phyloP scores from a whole-genome alignment of 2,329 filamentous ascomycete genomes.

The Calcarisporium arbuscula region DNA sequence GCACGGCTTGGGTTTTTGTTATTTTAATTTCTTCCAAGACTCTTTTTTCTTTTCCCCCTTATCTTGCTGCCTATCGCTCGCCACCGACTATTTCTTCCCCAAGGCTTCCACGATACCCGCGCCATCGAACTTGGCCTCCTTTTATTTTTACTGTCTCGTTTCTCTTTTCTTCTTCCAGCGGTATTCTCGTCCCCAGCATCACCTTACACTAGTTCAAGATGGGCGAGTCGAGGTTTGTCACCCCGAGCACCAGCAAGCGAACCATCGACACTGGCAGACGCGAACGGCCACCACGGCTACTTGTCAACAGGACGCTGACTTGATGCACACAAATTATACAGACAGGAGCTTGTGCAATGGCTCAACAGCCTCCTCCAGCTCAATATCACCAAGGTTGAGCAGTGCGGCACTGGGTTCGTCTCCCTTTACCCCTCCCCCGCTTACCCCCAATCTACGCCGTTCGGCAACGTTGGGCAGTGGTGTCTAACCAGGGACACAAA shows the following conservation, averaged over 20 bases:
- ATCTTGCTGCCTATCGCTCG: not conserved
- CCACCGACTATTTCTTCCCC: not conserved
- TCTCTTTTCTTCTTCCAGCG: not conserved
- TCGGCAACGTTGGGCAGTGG: no score
- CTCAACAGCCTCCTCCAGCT: slow-evolving; percentile 96
- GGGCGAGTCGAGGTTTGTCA: slow-evolving; percentile 41
- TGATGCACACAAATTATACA: slow-evolving; percentile 40
- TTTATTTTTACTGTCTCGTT: not conserved
- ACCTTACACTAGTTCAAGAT: slow-evolving; percentile 28
- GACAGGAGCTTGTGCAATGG: slow-evolving; percentile 95
- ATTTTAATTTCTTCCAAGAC: not conserved
- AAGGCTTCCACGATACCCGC: slow-evolving; percentile 1
- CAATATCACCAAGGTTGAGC: slow-evolving; percentile 97
- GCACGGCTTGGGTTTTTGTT: no score
- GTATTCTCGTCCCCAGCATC: slow-evolving; percentile 8
- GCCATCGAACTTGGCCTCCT: no score
- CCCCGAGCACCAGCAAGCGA: not conserved
- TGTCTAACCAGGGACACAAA: slow-evolving; percentile 12
- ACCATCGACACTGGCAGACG: slow-evolving; percentile 2
- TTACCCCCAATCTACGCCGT: slow-evolving; percentile 5
- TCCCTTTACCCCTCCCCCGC: slow-evolving; percentile 29
- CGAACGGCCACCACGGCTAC: not conserved
- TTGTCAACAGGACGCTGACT: slow-evolving; percentile 12
- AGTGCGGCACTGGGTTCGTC: slow-evolving; percentile 89
- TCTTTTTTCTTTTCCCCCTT: not conserved